phyloP scores from a whole-genome alignment of 1,284 basidiomycete genomes.

The Phenoliferia sp. region DNA sequence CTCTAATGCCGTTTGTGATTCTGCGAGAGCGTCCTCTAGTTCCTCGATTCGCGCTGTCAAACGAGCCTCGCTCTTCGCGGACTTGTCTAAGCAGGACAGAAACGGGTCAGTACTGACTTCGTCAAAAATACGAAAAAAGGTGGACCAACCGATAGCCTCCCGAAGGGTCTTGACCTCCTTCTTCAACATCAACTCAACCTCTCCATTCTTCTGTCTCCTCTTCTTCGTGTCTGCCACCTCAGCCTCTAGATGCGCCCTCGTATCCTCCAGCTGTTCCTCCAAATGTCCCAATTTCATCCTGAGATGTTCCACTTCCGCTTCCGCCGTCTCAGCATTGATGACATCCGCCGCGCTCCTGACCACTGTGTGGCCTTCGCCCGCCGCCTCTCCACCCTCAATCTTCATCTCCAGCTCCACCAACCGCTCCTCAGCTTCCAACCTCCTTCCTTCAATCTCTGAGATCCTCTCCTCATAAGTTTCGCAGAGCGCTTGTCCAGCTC shows the following conservation, averaged over 20 bases:
- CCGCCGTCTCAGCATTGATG: conserved; percentile 82
- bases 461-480: conserved; percentile 85
- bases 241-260: conserved; percentile 61
- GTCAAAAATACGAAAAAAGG: background rate
- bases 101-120: background rate
- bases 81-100: conserved; percentile 47
- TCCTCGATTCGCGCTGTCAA: conserved; percentile 66
- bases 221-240: conserved; percentile 61
- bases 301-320: conserved; percentile 79
- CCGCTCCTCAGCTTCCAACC: conserved; percentile 68
- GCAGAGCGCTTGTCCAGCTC: conserved; percentile 62
- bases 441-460: conserved; percentile 60
- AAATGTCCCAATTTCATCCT: conserved; percentile 67
- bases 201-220: conserved; percentile 54
- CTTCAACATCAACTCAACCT: conserved; percentile 65
- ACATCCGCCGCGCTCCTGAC: conserved; percentile 53
- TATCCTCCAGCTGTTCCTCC: conserved; percentile 82
- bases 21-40: conserved; percentile 78
- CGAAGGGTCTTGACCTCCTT: conserved; percentile 61
- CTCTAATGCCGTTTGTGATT: conserved; percentile 83
- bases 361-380: background rate
- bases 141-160: conserved; percentile 50
- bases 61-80: conserved; percentile 58
- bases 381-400: background rate
- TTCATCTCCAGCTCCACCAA: conserved; percentile 45